Percentiles rank a stretch among this genome's conserved stretches.
Evolutionary conservation across 305 asterid species (phyloP).

Genomic region (Solanum aculeatissimum): DNA sequence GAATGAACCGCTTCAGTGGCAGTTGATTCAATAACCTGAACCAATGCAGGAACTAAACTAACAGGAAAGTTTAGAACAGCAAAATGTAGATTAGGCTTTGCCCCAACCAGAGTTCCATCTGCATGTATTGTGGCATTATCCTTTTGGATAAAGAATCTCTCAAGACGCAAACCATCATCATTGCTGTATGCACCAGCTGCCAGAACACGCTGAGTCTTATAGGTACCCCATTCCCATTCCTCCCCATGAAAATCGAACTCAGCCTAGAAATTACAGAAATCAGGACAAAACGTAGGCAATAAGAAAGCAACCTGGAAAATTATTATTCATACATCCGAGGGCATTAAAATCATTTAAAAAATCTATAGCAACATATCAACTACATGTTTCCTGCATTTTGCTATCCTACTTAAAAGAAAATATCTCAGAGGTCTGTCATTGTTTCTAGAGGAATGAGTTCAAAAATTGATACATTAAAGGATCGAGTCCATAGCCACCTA

Average conservation of each 20-base stretch:
- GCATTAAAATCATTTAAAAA: not conserved
- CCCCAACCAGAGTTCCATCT: conserved; percentile 92
- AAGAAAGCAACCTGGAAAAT: not conserved
- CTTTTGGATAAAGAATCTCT: conserved; percentile 88
- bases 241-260: conserved; percentile 98
- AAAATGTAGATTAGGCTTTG: conserved; percentile 90
- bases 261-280: conserved; percentile 33
- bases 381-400: not conserved
- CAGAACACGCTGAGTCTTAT: conserved; percentile 89
- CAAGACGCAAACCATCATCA: conserved; percentile 97
- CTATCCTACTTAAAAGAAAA: not conserved
- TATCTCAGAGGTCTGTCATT: not conserved
- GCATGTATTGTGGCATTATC: conserved; percentile 99
- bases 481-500: not conserved
- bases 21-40: conserved; percentile 88
- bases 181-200: conserved; percentile 98
- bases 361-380: not conserved
- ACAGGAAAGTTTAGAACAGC: conserved; percentile 95
- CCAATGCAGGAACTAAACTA: conserved; percentile 88
- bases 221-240: conserved; percentile 99
- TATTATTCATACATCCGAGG: not conserved
- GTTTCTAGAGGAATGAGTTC: not conserved
- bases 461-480: not conserved
- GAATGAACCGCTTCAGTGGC: conserved; percentile 94
- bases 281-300: not conserved